A percentile compares a stretch with the other conserved stretches of the same genome.
phyloP scores from a whole-genome alignment of 2,329 filamentous ascomycete genomes.

The Chaetomium globosum region DNA sequence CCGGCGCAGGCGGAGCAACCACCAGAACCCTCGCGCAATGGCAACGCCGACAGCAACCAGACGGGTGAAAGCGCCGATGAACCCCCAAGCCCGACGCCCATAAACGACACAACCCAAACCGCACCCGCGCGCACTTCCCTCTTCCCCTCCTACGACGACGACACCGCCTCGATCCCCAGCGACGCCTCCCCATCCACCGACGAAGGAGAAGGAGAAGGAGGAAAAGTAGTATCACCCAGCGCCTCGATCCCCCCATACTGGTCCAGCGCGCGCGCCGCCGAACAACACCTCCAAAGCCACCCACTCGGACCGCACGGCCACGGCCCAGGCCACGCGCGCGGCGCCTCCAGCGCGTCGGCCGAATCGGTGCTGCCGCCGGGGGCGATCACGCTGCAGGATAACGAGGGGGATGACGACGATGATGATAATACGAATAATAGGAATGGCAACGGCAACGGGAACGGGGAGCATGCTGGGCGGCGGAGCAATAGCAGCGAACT shows the following conservation, averaged over 20 bases:
- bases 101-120: slow-evolving; percentile 1
- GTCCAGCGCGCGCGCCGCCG: slow-evolving; percentile 7
- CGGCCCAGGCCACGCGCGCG: slow-evolving; percentile 43
- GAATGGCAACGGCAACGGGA: not conserved
- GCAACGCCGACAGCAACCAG: not conserved
- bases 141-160: slow-evolving; percentile 26
- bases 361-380: slow-evolving; percentile 55
- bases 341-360: slow-evolving; percentile 48
- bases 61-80: not conserved
- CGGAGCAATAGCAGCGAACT: slow-evolving; percentile 32
- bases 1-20: slow-evolving; percentile 24
- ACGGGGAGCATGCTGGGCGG: not conserved
- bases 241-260: slow-evolving; percentile 30
- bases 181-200: slow-evolving; percentile 15
- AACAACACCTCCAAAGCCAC: not conserved
- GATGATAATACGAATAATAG: not conserved
- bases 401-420: slow-evolving; percentile 54
- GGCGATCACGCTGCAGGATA: slow-evolving; percentile 64
- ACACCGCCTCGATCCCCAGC: slow-evolving; percentile 21
- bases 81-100: not conserved
- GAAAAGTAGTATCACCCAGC: slow-evolving; percentile 29
- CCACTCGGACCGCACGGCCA: not conserved
- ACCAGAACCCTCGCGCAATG: slow-evolving; percentile 1
- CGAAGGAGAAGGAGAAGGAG: not conserved
- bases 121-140: not conserved